Conservation (phyloP, 768 basidiomycete genomes). For the Mycena haematopus region DNA sequence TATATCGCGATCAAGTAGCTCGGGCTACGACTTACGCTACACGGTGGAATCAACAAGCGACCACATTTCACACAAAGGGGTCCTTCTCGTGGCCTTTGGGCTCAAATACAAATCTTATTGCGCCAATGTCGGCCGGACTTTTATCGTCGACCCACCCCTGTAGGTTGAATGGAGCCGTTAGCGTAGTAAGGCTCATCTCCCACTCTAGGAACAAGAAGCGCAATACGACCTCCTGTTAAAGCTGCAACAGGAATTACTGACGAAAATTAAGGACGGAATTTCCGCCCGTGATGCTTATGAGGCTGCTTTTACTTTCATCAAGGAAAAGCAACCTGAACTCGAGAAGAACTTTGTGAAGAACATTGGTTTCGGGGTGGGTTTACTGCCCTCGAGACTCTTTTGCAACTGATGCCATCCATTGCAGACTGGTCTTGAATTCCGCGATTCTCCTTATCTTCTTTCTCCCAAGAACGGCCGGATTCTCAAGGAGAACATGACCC, state of each 20-base stretch:
- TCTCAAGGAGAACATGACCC: constrained; percentile 81
- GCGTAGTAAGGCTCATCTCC: constrained; percentile 16
- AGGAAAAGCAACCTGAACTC: constrained; percentile 80
- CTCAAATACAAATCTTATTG: constrained; percentile 94
- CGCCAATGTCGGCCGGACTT: constrained; percentile 90
- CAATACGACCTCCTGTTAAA: constrained; percentile 82
- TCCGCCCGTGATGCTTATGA: constrained; percentile 83
- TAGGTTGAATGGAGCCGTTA: constrained; percentile 35
- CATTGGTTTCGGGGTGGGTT: constrained; percentile 84
- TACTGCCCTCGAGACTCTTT: background rate
- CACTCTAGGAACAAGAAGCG: constrained; percentile 83
- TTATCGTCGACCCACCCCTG: constrained; percentile 92
- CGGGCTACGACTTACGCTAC: constrained; percentile 87
- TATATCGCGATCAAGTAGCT: constrained; percentile 84
- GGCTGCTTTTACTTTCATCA: constrained; percentile 70
- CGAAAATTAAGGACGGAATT: constrained; percentile 80
- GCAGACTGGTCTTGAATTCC: constrained; percentile 95
- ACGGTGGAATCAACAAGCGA: constrained; percentile 87
- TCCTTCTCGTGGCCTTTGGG: constrained; percentile 86
- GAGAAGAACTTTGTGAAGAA: constrained; percentile 89
- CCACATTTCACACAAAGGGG: constrained; percentile 84
- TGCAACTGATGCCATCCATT: constrained; percentile 9
- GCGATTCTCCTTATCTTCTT: constrained; percentile 85
- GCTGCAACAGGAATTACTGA: constrained; percentile 77
- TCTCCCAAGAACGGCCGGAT: constrained; percentile 78